Conservation (phyloP, 2,329 filamentous ascomycete genomes). For the Colletotrichum sp. region DNA sequence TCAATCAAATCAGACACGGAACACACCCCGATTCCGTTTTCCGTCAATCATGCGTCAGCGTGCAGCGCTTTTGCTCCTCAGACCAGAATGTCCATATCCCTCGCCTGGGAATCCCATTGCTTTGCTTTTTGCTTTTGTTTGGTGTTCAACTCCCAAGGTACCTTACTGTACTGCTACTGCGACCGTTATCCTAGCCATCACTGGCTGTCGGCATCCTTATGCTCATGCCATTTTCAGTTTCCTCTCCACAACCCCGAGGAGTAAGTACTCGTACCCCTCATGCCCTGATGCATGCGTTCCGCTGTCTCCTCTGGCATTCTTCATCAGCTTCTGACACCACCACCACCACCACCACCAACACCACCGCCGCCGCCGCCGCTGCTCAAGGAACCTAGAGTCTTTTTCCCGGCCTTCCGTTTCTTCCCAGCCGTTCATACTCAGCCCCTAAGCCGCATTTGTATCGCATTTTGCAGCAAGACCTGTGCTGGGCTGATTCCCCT, state of each 20-base stretch:
- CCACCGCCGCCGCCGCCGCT: too few species aligned
- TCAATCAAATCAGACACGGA: constrained; percentile 7
- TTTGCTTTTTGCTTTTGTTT: background rate
- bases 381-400: background rate
- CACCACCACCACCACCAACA: background rate
- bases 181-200: background rate
- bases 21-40: constrained; percentile 11
- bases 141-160: background rate
- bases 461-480: background rate
- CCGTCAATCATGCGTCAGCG: constrained; percentile 9
- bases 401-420: background rate
- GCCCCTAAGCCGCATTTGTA: background rate
- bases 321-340: background rate
- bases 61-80: background rate
- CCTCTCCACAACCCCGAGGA: background rate
- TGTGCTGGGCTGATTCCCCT: background rate
- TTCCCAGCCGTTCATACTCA: background rate
- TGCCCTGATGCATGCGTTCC: background rate
- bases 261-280: background rate
- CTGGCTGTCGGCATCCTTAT: background rate
- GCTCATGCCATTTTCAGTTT: background rate
- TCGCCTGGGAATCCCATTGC: constrained; percentile 4
- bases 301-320: background rate
- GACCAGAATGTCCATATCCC: background rate
- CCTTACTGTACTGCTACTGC: background rate